phyloP scores from a whole-genome alignment of 306 rosid genomes.

The Alnus rubra region DNA sequence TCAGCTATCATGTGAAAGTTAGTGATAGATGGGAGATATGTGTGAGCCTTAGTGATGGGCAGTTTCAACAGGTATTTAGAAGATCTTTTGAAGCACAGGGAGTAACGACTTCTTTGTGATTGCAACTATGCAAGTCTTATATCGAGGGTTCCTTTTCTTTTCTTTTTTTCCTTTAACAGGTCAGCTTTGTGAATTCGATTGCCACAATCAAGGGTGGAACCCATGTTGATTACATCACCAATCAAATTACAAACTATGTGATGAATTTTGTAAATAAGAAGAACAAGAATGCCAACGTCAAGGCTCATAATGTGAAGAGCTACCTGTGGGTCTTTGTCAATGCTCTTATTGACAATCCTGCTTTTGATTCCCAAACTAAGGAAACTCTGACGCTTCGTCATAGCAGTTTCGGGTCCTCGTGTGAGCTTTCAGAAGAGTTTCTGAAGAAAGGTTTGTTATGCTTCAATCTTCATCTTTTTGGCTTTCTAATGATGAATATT shows the following conservation, averaged over 20 bases:
- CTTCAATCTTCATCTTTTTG: not conserved
- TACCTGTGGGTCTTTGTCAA: conserved; percentile 95
- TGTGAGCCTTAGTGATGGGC: conserved; percentile 87
- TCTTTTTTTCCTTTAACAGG: conserved; percentile 41
- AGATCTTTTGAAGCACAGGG: conserved; percentile 11
- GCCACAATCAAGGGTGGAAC: conserved; percentile 96
- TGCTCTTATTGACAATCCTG: conserved; percentile 92
- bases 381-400: conserved; percentile 83
- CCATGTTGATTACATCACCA: conserved; percentile 82
- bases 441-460: conserved; percentile 70
- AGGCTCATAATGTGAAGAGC: conserved; percentile 89
- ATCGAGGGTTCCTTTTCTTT: not conserved
- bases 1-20: conserved; percentile 63
- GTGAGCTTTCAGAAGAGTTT: conserved; percentile 76
- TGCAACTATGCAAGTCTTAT: not conserved
- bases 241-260: conserved; percentile 72
- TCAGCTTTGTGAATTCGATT: conserved; percentile 85
- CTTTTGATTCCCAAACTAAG: conserved; percentile 96
- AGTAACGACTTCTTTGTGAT: not conserved
- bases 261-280: conserved; percentile 85
- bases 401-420: conserved; percentile 83
- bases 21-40: conserved; percentile 95
- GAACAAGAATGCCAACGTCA: conserved; percentile 88
- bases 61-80: conserved; percentile 82
- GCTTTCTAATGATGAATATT: not conserved